Evolutionary conservation across 2,329 filamentous ascomycete genomes (phyloP), one percentile per base, ranked within the genome.

Genomic region (Colletotrichum orbiculare): DNA sequence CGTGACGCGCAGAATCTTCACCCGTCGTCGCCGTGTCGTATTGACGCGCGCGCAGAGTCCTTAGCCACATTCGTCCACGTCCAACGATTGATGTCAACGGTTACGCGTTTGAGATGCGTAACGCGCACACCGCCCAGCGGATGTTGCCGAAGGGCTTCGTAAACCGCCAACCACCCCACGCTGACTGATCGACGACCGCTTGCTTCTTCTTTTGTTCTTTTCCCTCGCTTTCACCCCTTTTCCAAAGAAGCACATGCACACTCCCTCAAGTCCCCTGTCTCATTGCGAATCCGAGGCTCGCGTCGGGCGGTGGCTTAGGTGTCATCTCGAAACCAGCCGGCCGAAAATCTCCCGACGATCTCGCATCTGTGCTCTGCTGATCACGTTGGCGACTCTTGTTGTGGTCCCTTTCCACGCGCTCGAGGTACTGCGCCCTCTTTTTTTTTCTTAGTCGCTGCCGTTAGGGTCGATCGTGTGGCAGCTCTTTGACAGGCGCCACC

Each of bases 401-500:
- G 43, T 33, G 15, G 11, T 48, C 50, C 57, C 17, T 11, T 35
- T 8, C 12, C 13, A 38, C n/a, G 35, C 25, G 50, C 9, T 25
- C n/a, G 43, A 46, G 6, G 48, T 25, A 25, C 47, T 42, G 47
- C 56, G 56, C 46, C 47, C 45, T 54, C 38, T 56, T 45, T 43
- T 43, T 15, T 43, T 8, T 43, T 34, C 25, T 43, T 10, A 15
- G 38, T 25, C 3, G 25, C 25, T 5, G 25, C 25, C 25, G 33
- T 46, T 43, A 47, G 43, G 63, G 56, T 63, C 57, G 63, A 35
- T 50, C 58, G 57, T 48, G 63, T 47, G 34, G 17, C 13, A 39
- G 50, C 10, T 47, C 25, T 49, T 53, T 66, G 52, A 66, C 63
- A 63, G 38, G 46, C 34, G 47, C 47, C 52, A 57, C 35, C 58